phyloP scores from a whole-genome alignment of 2,329 filamentous ascomycete species.

The Penicillium sp. region DNA sequence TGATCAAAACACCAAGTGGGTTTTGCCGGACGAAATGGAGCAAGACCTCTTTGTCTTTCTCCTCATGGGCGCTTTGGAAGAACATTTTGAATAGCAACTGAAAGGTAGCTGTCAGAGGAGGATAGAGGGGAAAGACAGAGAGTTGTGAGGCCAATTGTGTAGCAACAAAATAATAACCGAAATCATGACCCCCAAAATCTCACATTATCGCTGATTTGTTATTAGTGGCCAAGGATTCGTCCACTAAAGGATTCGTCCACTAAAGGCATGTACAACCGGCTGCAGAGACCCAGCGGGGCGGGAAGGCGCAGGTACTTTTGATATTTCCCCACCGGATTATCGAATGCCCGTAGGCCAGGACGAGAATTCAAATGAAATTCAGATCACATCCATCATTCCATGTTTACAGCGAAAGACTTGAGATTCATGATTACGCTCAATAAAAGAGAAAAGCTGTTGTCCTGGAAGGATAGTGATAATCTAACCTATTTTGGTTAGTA shows the following conservation, averaged over 20 bases:
- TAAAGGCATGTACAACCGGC: constrained; percentile 2
- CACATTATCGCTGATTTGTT: constrained; percentile 1
- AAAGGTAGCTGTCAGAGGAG: neutral
- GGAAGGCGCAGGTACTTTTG: neutral
- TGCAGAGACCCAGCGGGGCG: neutral
- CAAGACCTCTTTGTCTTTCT: constrained; percentile 14
- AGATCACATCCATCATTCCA: neutral
- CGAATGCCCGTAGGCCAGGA: neutral
- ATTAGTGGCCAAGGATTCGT: neutral
- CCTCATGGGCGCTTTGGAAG: constrained; percentile 14
- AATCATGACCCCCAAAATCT: neutral
- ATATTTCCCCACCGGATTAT: neutral
- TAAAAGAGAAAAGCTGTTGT: neutral
- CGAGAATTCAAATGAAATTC: neutral
- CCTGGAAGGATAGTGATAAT: neutral
- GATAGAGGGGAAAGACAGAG: neutral
- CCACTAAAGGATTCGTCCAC: neutral
- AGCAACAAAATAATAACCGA: neutral
- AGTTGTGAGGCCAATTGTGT: neutral
- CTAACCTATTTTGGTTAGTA: neutral
- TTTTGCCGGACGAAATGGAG: constrained; percentile 17
- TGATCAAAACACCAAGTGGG: constrained; percentile 17
- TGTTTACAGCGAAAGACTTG: neutral
- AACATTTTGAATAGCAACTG: constrained; percentile 8
- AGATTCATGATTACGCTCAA: neutral